A percentile compares a stretch with the other conserved stretches of the same genome.
phyloP scores from a whole-genome alignment of 1,139 yeast species.

The Williopsis jadinii region DNA sequence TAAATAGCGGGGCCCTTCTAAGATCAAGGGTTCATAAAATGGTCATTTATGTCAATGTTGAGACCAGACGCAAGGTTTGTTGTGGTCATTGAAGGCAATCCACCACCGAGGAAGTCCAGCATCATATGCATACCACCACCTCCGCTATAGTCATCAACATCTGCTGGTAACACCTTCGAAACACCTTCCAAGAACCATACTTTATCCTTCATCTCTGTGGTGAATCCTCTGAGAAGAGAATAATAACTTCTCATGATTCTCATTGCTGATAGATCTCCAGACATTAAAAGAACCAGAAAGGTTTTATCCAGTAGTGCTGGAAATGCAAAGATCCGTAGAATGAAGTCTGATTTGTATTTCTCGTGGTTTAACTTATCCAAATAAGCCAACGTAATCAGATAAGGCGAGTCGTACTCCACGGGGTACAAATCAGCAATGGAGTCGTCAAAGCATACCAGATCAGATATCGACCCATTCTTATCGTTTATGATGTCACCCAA shows the following conservation, averaged over 20 bases:
- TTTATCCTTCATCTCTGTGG: slow-evolving; percentile 78
- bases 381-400: slow-evolving; percentile 77
- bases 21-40: slow-evolving; percentile 22
- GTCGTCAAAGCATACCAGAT: slow-evolving; percentile 77
- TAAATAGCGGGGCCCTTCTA: too few species aligned
- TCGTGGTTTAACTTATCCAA: slow-evolving; percentile 80
- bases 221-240: slow-evolving; percentile 69
- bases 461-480: slow-evolving; percentile 37
- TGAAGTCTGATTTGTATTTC: slow-evolving; percentile 77
- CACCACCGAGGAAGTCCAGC: slow-evolving; percentile 80
- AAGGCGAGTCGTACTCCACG: slow-evolving; percentile 75
- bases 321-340: slow-evolving; percentile 82
- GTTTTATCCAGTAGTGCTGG: slow-evolving; percentile 85
- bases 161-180: slow-evolving; percentile 74
- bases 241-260: slow-evolving; percentile 85
- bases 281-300: slow-evolving; percentile 67
- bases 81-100: slow-evolving; percentile 50
- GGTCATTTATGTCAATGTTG: slow-evolving; percentile 34
- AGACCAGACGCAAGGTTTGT: slow-evolving; percentile 35
- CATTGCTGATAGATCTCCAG: slow-evolving; percentile 83
- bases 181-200: slow-evolving; percentile 97
- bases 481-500: slow-evolving; percentile 71
- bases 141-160: slow-evolving; percentile 77
- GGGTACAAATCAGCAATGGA: slow-evolving; percentile 84
- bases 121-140: slow-evolving; percentile 91